phyloP scores from a whole-genome alignment of 257 asterid species.

The Vinca minor region DNA sequence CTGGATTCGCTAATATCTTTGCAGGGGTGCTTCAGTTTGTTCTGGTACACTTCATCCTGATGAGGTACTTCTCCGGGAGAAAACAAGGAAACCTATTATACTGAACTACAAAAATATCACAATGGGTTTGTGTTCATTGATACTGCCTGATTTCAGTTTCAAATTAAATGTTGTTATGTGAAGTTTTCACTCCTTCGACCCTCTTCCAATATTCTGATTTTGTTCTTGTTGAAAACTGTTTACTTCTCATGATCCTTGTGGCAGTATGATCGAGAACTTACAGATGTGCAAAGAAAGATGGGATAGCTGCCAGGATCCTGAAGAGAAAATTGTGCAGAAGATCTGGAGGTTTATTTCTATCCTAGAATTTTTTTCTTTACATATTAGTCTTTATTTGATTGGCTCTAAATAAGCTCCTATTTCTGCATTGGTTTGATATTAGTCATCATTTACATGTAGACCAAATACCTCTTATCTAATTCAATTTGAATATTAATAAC shows the following conservation, averaged over 20 bases:
- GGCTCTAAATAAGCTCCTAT: conserved; percentile 4
- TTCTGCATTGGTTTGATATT: background rate
- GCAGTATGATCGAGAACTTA: conserved; percentile 43
- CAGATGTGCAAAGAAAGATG: conserved; percentile 33
- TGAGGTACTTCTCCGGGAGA: conserved; percentile 45
- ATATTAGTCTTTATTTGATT: background rate
- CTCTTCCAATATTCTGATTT: background rate
- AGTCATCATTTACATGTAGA: background rate
- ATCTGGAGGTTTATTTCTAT: conserved; percentile 24
- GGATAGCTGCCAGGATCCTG: conserved; percentile 31
- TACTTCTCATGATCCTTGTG: conserved; percentile 17
- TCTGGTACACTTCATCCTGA: conserved; percentile 81
- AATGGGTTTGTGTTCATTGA: conserved; percentile 37
- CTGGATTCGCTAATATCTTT: conserved; percentile 15
- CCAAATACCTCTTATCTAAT: background rate
- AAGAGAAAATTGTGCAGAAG: conserved; percentile 29
- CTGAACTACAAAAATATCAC: conserved; percentile 61
- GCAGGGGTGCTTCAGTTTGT: conserved; percentile 82
- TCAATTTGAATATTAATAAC: background rate
- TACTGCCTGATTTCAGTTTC: background rate
- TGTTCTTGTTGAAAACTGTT: background rate
- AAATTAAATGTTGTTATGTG: background rate
- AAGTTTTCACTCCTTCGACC: background rate
- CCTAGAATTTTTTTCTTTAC: background rate
- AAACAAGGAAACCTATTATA: conserved; percentile 53